Percentiles rank a stretch among this genome's conserved stretches.
Conservation (phyloP, 2,329 filamentous ascomycete species). For the Bipolaris zeicola region DNA sequence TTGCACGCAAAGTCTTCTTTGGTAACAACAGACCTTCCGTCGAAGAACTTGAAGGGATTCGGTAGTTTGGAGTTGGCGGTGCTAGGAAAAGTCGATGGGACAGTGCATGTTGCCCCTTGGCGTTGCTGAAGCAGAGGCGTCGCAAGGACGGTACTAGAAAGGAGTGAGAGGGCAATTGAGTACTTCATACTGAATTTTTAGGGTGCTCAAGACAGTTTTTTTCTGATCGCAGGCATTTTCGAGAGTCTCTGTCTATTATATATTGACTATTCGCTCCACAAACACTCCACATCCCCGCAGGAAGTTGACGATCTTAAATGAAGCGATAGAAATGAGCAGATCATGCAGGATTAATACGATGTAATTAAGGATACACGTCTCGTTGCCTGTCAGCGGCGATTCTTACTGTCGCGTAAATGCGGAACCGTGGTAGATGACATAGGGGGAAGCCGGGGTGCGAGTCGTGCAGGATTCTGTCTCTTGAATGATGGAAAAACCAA, state of each 20-base stretch:
- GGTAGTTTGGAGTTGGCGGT: conserved; percentile 43
- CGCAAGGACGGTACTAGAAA: conserved; percentile 39
- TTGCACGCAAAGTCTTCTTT: conserved; percentile 45
- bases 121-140: conserved; percentile 38
- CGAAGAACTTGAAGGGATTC: conserved; percentile 48
- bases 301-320: conserved; percentile 36
- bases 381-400: conserved; percentile 21
- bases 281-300: conserved; percentile 25
- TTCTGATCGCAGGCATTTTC: conserved; percentile 10
- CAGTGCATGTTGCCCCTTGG: conserved; percentile 35
- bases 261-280: conserved; percentile 9
- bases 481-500: conserved; percentile 6
- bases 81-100: conserved; percentile 40
- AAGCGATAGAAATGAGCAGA: conserved; percentile 26
- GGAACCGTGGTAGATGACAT: conserved; percentile 6
- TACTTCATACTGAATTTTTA: conserved; percentile 38
- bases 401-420: conserved; percentile 12
- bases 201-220: conserved; percentile 12
- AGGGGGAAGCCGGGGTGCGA: background rate
- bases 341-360: conserved; percentile 33
- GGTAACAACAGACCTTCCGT: conserved; percentile 43
- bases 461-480: background rate
- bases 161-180: conserved; percentile 36
- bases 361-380: conserved; percentile 37
- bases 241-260: conserved; percentile 18